A percentile compares a stretch with the other conserved stretches of the same genome.
Evolutionary conservation across 176 grass and related monocot species (phyloP).

Genomic region (Aegilops sharonensis): DNA sequence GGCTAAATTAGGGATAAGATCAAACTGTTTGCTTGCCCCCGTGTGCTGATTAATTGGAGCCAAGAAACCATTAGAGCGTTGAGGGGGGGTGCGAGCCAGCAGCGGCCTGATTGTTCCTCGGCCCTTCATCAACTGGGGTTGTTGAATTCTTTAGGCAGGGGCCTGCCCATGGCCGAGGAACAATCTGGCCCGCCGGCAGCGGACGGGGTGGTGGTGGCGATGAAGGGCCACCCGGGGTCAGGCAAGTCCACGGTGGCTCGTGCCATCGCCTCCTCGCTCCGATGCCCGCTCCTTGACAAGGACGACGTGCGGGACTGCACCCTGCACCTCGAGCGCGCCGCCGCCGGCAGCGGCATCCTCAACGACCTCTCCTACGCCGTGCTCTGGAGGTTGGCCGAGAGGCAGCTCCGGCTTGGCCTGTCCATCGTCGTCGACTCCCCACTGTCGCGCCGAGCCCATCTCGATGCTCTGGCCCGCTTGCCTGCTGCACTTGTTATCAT

Average conservation of each 20-base stretch:
- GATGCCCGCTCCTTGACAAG: conserved; percentile 80
- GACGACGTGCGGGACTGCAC: conserved; percentile 95
- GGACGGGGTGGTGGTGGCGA: conserved; percentile 51
- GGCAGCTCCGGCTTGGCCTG: conserved; percentile 59
- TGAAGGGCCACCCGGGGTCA: conserved; percentile 91
- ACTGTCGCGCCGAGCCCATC: conserved; percentile 51
- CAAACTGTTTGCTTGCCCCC: not conserved
- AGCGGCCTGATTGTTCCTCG: no score
- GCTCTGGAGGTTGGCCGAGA: conserved; percentile 52
- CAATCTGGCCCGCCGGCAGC: not conserved
- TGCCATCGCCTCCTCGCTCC: conserved; percentile 46
- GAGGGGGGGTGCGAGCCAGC: not conserved
- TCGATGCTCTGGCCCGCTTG: conserved; percentile 44
- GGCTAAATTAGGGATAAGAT: conserved; percentile 35
- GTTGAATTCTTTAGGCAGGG: not conserved
- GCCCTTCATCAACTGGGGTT: not conserved
- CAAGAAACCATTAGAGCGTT: conserved; percentile 2
- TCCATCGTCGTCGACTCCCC: conserved; percentile 75
- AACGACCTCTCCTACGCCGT: conserved; percentile 83
- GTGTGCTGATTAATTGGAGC: not conserved
- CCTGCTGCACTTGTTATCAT: conserved; percentile 37
- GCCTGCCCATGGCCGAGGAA: conserved; percentile 23
- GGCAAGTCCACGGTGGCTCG: conserved; percentile 81
- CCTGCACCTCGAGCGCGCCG: conserved; percentile 42
- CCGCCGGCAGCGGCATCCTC: conserved; percentile 11